Evolutionary conservation across 176 grass and related monocot genomes (phyloP), one percentile per base, ranked within the genome.

Genomic region (Aechmea fasciata): DNA sequence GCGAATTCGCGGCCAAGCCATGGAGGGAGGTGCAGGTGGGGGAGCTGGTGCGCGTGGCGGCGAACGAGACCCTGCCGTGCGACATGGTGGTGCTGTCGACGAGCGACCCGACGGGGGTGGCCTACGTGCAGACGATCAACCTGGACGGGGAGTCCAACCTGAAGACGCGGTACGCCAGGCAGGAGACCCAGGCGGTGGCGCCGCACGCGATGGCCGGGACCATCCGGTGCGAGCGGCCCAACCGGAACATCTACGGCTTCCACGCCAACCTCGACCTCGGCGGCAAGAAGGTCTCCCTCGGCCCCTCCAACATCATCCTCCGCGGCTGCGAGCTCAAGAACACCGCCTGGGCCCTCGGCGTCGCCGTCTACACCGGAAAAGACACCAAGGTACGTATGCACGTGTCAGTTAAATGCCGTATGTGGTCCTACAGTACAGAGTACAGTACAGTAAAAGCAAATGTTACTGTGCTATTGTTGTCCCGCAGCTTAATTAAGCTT

Each of bases 71-170:
- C 11, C 15, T 99, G 9, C 89, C 94, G 0, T 99, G 94, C 71
- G 94, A 99, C 87, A 99, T 93, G 82, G 89, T 99, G 50, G 76
- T 99, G 1, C 78, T 99, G 61, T 74, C 87, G 63, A 99, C 89
- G 4, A 90, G 94, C 79, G 94, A 99, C 69, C 89, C 90, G 2
- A 90, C 94, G 12, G 89, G 94, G 65, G 87, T 99, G 0, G 84
- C 87, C 7, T 99, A 93, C 73, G 75, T 99, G 17, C 94, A 99
- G 81, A 99, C 94, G 59, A 93, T 90, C 77, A 99, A 99, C 78
- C 89, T 99, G 11, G 94, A 99, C 66, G 94, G 94, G 48, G 94
- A 99, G 82, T 99, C 94, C 64, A 99, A 99, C 55, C 87, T 99
- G 69, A 99, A 99, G 79, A 93, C 84, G 3, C 82, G 94, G 10